Evolutionary conservation across 2,329 filamentous ascomycete species (phyloP), one percentile per base, ranked within the genome.

Genomic region (Penicillium rolfsii): DNA sequence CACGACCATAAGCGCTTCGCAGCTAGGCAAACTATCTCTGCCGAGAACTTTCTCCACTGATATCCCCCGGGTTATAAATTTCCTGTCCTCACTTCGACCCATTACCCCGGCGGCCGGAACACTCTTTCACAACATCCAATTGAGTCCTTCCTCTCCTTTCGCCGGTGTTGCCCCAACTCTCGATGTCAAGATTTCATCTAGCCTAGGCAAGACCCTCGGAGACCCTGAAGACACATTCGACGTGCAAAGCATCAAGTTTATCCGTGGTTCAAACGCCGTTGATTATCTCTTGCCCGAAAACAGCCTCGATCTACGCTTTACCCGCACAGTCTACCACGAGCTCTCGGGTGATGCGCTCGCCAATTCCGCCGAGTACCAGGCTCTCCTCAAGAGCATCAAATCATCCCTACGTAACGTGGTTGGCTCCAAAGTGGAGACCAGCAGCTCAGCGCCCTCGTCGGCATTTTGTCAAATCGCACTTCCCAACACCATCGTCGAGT

Each of bases 231-330:
- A 60, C 3, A 57, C 62, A 38, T 38, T 73, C 24, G 60, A 63
- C 5, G 45, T 79, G n/a, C 65, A 60, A 33, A 73, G 67, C 38
- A 67, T 72, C 33, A 75, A 71, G 48, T 69, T 71, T 1, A 63
- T 78, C 35, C 33, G 74, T 5, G 38, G 60, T n/a, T 70, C 74
- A 33, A 73, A 63, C 54, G 71, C 67, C 40, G 70, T 76, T 16
- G 77, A 79, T 56, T 76, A 77, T 60, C 68, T 79, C 33, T 67
- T 79, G 14, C 77, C 77, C 1, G 77, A 79, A 59, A 73, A 70
- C 30, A 64, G 71, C 1, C 58, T 76, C 35, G 77, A 79, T 59
- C 67, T 79, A 43, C 77, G 76, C 14, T 79, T 79, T 56, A 76
- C 73, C 2, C 72, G 72, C 43, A 74, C 65, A 16, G 52, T 75